Evolutionary conservation across 2,329 filamentous ascomycete genomes (phyloP), one percentile per base, ranked within the genome.

Genomic region (Calonectria pteridis): DNA sequence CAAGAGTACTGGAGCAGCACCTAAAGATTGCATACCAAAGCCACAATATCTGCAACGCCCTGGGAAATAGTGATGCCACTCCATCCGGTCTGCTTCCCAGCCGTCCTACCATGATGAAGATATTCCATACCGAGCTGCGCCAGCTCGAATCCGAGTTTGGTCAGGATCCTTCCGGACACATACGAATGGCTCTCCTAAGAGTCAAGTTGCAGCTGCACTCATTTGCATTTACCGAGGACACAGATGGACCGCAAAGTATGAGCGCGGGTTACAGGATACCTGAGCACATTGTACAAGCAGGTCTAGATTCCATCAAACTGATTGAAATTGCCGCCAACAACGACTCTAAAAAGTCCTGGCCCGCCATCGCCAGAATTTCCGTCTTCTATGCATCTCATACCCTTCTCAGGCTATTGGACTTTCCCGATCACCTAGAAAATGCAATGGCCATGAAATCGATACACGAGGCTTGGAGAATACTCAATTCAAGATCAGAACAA

Each of bases 11-110:
- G n/a, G 64, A 37, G 18, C 46, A 53, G 29, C 64, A 67, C n/a
- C 14, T 67, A 18, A 35, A 40, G 31, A 67, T 67, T 51, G 64
- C 64, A n/a, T 67, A 67, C 20, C 64, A 53, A 49, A 67, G 64
- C 14, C n/a, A 67, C 64, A 67, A 35, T 31, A 67, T 67, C n/a
- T 67, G 64, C n/a, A 50, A 67, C 40, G 46, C 64, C 18, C n/a
- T 67, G 29, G 64, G 64, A 35, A 67, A 67, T 29, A 37, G 33
- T 5, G 64, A 67, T 28, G 31, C 33, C 23, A 67, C 64, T 13
- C 31, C 26, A 20, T 67, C 64, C 7, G 64, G 64, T 16, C 64
- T 67, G 23, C 64, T 67, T 1, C 64, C 64, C 10, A 49, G 64
- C 16, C 40, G 49, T 3, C 33, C 50, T 9, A 49, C 31, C 9